Evolutionary conservation across 495 filamentous ascomycete genomes (phyloP).

Genomic region (Penicillium angulare): DNA sequence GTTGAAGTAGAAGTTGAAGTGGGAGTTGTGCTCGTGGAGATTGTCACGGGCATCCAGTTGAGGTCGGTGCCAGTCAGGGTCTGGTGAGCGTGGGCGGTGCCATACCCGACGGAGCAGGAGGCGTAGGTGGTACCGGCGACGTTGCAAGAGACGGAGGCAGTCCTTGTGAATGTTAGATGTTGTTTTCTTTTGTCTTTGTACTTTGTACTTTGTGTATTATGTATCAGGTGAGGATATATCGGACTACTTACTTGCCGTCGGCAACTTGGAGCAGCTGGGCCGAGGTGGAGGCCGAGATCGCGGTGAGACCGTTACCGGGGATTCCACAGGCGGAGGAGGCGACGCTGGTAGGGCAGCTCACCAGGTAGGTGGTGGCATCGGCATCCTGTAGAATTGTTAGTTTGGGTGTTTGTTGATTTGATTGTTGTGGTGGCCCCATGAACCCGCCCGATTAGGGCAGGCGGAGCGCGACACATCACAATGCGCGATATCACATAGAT

Average conservation of each 20-base stretch:
- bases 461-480: neutral
- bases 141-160: slow-evolving; percentile 30
- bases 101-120: slow-evolving; percentile 24
- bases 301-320: slow-evolving; percentile 24
- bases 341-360: slow-evolving; percentile 24
- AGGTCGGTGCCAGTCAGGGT: slow-evolving; percentile 20
- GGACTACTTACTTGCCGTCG: slow-evolving; percentile 19
- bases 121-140: slow-evolving; percentile 30
- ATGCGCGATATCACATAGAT: neutral
- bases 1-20: slow-evolving; percentile 16
- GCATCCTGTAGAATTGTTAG: slow-evolving; percentile 13
- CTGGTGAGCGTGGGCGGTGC: slow-evolving; percentile 22
- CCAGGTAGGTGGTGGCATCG: slow-evolving; percentile 28
- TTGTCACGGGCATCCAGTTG: slow-evolving; percentile 30
- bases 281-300: slow-evolving; percentile 23
- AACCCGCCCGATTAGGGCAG: neutral
- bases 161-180: slow-evolving; percentile 14
- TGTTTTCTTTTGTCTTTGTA: too few species aligned
- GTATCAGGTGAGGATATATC: neutral
- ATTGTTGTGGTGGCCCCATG: neutral
- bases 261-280: slow-evolving; percentile 18
- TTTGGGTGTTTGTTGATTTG: neutral
- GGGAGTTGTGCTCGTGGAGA: slow-evolving; percentile 21
- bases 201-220: too few species aligned
- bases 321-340: slow-evolving; percentile 21